Percentiles rank a stretch among this genome's conserved stretches.
These are phyloP conservation scores for Papilionanthe hybrid DNA, from an alignment of 116 monocot species.

Conservation along the genomic window DNA sequence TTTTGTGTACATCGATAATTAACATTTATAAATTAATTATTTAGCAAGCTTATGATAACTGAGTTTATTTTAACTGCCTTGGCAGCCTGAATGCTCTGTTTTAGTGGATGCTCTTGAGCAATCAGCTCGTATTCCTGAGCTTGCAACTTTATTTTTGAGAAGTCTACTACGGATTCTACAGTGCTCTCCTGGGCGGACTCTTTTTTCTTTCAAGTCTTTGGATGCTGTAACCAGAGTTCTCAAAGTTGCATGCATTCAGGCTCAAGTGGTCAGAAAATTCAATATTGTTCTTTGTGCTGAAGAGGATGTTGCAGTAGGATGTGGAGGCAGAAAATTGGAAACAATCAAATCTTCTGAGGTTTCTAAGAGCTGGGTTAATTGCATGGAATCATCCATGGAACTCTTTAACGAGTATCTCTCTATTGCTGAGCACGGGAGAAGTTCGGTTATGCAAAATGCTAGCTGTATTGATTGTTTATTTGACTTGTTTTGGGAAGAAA, in stretches of 20 bases:
- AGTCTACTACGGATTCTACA: slow-evolving; percentile 70
- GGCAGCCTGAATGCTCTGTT: slow-evolving; percentile 89
- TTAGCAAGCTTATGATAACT: not conserved
- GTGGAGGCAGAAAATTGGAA: not conserved
- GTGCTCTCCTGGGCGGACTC: slow-evolving; percentile 51
- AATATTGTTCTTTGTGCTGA: slow-evolving; percentile 5
- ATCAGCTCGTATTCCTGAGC: slow-evolving; percentile 57
- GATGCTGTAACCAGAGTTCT: slow-evolving; percentile 64
- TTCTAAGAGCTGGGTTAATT: slow-evolving; percentile 28
- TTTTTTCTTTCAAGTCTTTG: slow-evolving; percentile 61
- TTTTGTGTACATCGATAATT: not conserved
- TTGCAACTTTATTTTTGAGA: slow-evolving; percentile 65
- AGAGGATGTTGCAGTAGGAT: slow-evolving; percentile 17
- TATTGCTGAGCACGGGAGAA: slow-evolving; percentile 48
- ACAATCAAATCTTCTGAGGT: slow-evolving; percentile 8
- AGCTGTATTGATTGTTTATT: slow-evolving; percentile 85
- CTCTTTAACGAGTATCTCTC: slow-evolving; percentile 67
- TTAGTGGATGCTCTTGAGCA: slow-evolving; percentile 70
- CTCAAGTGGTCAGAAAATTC: slow-evolving; percentile 46
- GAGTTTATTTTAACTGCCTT: slow-evolving; percentile 20
- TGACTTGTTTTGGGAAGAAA: slow-evolving; percentile 84
- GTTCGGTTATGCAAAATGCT: slow-evolving; percentile 53
- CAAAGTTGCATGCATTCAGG: slow-evolving; percentile 77
- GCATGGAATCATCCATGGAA: slow-evolving; percentile 61
- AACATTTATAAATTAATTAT: not conserved